These are phyloP conservation scores for Solioccasus polychromus DNA, from an alignment of 768 basidiomycete species.

Conservation along the genomic window DNA sequence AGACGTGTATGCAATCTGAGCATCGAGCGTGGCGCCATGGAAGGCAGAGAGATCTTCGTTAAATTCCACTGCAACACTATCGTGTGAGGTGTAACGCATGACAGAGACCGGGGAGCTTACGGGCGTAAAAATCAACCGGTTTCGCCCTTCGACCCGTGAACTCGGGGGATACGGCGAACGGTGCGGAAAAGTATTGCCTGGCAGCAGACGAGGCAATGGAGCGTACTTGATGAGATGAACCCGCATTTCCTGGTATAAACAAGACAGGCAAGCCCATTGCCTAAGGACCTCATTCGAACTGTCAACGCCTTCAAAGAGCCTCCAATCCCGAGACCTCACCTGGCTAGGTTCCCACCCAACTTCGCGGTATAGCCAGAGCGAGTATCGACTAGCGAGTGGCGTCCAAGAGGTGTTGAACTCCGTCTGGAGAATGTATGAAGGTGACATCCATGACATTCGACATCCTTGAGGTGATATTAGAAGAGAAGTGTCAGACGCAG, in stretches of 20 bases:
- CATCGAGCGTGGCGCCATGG: conserved; percentile 82
- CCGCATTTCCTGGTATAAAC: conserved; percentile 97
- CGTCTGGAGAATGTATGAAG: conserved; percentile 76
- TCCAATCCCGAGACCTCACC: conserved; percentile 34
- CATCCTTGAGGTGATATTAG: conserved; percentile 86
- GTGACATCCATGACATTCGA: conserved; percentile 95
- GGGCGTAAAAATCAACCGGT: conserved; percentile 82
- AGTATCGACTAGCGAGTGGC: conserved; percentile 70
- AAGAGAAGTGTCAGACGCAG: conserved; percentile 42
- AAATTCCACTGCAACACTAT: conserved; percentile 63
- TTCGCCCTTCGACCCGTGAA: conserved; percentile 47
- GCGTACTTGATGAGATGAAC: conserved; percentile 89
- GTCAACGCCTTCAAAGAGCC: neutral
- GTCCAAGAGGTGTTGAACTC: conserved; percentile 69
- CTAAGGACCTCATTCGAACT: conserved; percentile 15
- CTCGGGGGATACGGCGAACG: conserved; percentile 49
- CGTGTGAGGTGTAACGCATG: neutral
- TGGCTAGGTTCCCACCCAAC: conserved; percentile 72
- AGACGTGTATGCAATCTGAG: conserved; percentile 74
- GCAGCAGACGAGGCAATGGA: conserved; percentile 92
- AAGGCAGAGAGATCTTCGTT: conserved; percentile 97
- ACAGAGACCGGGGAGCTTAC: conserved; percentile 38
- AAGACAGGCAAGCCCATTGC: conserved; percentile 75
- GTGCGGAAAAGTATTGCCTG: conserved; percentile 71
- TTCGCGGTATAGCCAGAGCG: conserved; percentile 90